Evolutionary conservation across 768 basidiomycete genomes (phyloP), one percentile per base, ranked within the genome.

Genomic region (Termitomyces sp.): DNA sequence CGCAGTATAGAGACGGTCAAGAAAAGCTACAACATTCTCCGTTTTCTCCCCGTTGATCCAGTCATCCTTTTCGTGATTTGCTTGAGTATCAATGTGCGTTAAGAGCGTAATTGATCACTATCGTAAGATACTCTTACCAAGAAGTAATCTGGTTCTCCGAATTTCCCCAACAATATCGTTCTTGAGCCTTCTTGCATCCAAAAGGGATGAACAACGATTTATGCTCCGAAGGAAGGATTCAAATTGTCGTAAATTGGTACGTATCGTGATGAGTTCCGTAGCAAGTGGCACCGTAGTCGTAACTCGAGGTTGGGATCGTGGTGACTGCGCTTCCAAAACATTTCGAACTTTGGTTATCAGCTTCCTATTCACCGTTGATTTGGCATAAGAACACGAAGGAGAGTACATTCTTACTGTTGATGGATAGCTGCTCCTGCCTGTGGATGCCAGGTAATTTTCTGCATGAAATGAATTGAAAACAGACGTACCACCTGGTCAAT

Each of bases 81-180:
- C 92, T 91, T 32, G 46, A 53, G 4, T 47, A 58, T 49, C 18
- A 12, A 51, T 22, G 35, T 20, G 38, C 30, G 33, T 24, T 28
- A 62, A 46, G 47, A 49, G 33, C 9, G 8, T 28, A 26, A 46
- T 8, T 22, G 14, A 40, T 18, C 38, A 14, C 18, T 54, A 32
- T 38, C 49, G 6, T 7, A 38, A 48, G 58, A 30, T 4, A 33
- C n/a, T 28, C 77, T 57, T 65, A 92, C 92, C 88, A 20, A 93
- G 78, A 32, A 88, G 68, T 40, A 86, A 64, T 52, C 90, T 81
- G 7, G 93, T 94, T 64, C 86, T 80, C 59, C 96, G 74, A 44
- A 96, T 91, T 74, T 98, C 94, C n/a, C 91, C 83, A 61, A 89
- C 85, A 36, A 99, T 81, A 65, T 99, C 97, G 62, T 92, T 95